Base-by-base conservation (phyloP, 169 alveolate species). In the Cryptosporidium bovis region DNA sequence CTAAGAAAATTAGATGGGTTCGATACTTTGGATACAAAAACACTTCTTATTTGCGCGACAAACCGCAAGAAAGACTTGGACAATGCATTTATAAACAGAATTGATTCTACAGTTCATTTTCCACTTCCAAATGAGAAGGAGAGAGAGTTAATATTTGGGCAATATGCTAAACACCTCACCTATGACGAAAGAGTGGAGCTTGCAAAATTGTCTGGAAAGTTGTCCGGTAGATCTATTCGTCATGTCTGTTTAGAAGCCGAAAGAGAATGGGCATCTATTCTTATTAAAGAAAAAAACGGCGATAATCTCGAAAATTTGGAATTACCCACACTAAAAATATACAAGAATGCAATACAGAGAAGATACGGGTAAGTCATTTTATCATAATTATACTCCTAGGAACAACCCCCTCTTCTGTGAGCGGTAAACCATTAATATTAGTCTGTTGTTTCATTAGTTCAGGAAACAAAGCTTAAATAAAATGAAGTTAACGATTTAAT, bases 241-340 rank as follows among this genome's bases (percentile, higher is more conserved):
- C 71, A 92, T 82, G 66, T 93, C 13, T 95, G 97, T 66, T 92
- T 93, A 91, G 97, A 94, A 82, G 96, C 96, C 7, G 97, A 95
- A 89, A 92, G 97, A 85, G 84, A 93, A 60, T 94, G 97, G 97
- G 96, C 96, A 44, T 84, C 95, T 4, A 89, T 65, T 34, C 53
- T 93, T 50, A 68, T 95, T 31, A 92, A 95, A 68, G 92, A 93
- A 27, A 91, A 94, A 66, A 51, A 15, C 10, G 55, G 31, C 3
- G 93, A 91, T 71, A 82, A 8, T 4, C 20, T 36, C 20, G 50
- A 77, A 1, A 50, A 58, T 2, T 20, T 77, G 16, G 87, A 77
- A 62, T 29, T 77, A 40, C 87, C 87, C 16, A 18, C 46, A 40
- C 24, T 60, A 16, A 64, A 77, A 16, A 46, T 77, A 3, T 77